Evolutionary conservation across 495 filamentous ascomycete species (phyloP), one percentile per base, ranked within the genome.

Genomic region (Penicillium macrosclerotiorum): DNA sequence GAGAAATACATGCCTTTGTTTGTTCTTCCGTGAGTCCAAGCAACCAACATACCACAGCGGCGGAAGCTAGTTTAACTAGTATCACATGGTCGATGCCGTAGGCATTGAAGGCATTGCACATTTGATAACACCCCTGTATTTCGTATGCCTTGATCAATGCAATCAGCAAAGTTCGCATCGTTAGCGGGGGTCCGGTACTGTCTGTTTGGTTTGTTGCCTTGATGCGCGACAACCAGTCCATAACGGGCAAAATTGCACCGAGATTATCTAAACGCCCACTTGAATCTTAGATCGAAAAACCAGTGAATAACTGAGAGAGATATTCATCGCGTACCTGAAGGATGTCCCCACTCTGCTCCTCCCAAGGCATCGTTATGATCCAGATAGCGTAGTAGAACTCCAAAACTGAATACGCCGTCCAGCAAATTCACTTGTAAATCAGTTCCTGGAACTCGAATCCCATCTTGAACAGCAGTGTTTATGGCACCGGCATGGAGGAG

Each of bases 71-170:
- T 39, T 75, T 73, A 25, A 74, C 70, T 0, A 76, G 55, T 12
- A 78, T 62, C 0, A 60, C 60, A 57, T 76, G 74, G 50, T 78
- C 74, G 0, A 77, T 50, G 0, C 74, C 74, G 17, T 52, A 37
- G 0, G 25, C 29, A 40, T 76, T 75, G 43, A 73, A 69, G 4
- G 69, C 51, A 25, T 75, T 75, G 2, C 40, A 27, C 3, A 68
- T 52, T 13, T 67, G 71, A 32, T 68, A 64, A 31, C 39, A 52
- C n/a, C 73, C 74, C 32, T 77, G 73, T 31, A 77, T 69, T 43
- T 77, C 73, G 37, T 75, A 74, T 1, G 71, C 64, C 47, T 76
- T 76, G 45, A 74, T 68, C 31, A 68, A 29, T 6, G 63, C 65
- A 6, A 38, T 34, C 8, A 73, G 49, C 1, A 77, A 37, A 6